Conservation (phyloP, 768 basidiomycete genomes). For the Gymnopilus junonius region DNA sequence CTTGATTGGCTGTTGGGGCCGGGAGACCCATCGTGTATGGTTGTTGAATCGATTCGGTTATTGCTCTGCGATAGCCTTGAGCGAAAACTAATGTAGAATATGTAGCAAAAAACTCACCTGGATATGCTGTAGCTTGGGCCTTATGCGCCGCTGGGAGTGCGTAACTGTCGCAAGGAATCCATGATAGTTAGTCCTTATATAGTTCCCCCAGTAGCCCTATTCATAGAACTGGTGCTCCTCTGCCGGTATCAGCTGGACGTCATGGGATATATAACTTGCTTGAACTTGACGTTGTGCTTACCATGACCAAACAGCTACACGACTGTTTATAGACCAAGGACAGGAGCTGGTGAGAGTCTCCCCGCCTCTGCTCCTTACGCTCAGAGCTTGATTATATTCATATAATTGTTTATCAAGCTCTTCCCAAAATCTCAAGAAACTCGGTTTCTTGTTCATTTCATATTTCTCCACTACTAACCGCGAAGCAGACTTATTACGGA, state of each 20-base stretch:
- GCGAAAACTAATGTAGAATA: not conserved
- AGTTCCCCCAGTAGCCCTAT: not conserved
- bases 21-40: conserved; percentile 7
- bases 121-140: not conserved
- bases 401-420: too few species aligned
- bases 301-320: not conserved
- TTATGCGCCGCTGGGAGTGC: not conserved
- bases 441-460: too few species aligned
- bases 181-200: not conserved
- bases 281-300: not conserved
- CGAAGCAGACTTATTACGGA: too few species aligned
- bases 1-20: conserved; percentile 1
- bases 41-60: not conserved
- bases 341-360: too few species aligned
- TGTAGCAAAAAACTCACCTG: not conserved
- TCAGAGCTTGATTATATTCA: too few species aligned
- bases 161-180: not conserved
- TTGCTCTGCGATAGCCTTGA: not conserved
- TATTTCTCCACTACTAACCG: too few species aligned
- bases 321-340: not conserved
- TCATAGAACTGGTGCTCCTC: not conserved
- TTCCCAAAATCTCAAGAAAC: too few species aligned
- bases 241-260: not conserved
- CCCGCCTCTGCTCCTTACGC: too few species aligned
- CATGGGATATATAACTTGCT: not conserved